Percentiles rank a stretch among this genome's conserved stretches.
Conservation (phyloP, 768 basidiomycete species). For the Mycena indigotica region DNA sequence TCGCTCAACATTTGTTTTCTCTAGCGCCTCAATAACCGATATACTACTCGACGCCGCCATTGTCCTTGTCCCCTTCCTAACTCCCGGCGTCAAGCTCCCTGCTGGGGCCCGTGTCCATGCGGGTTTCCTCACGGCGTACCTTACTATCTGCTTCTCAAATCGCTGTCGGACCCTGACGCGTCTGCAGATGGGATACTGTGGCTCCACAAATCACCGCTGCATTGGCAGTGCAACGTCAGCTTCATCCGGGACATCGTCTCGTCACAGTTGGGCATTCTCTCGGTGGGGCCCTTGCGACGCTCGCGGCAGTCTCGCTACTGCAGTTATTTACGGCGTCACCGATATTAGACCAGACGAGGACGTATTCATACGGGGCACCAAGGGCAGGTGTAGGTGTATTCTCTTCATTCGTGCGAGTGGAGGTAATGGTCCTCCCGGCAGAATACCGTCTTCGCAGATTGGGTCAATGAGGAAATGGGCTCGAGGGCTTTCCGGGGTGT, state of each 20-base stretch:
- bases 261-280: constrained; percentile 57
- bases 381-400: constrained; percentile 43
- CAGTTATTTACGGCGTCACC: constrained; percentile 43
- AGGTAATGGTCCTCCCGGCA: constrained; percentile 18
- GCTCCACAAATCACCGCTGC: constrained; percentile 41
- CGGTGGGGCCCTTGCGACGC: constrained; percentile 52
- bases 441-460: constrained; percentile 50
- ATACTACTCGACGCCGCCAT: constrained; percentile 46
- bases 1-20: neutral
- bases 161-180: neutral
- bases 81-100: constrained; percentile 46
- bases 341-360: constrained; percentile 32
- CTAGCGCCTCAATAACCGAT: constrained; percentile 45
- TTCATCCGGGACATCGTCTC: constrained; percentile 41
- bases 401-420: neutral
- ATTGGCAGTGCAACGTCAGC: constrained; percentile 37
- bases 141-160: neutral
- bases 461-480: constrained; percentile 45
- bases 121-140: constrained; percentile 53
- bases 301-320: constrained; percentile 48
- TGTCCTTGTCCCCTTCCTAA: constrained; percentile 44
- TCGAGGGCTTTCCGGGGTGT: constrained; percentile 45
- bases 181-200: constrained; percentile 53
- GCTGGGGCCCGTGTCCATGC: constrained; percentile 47
- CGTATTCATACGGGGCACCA: constrained; percentile 56